Conservation (phyloP, 345 rosid genomes). For the Linum usitatissimum region DNA sequence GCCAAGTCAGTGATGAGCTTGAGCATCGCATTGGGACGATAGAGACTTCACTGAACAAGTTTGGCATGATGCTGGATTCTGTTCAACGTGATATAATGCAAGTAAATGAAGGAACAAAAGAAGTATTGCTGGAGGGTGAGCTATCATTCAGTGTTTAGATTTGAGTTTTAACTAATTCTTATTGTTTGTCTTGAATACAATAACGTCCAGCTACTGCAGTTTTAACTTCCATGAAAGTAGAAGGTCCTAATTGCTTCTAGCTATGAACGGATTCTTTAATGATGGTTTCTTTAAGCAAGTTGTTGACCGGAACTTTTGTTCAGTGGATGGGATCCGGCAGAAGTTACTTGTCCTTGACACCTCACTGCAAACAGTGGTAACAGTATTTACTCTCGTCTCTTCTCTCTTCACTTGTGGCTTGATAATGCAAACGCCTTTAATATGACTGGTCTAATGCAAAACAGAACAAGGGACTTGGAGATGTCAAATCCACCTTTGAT, state of each 20-base stretch:
- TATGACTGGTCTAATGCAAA: slow-evolving; percentile 19
- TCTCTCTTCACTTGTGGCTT: slow-evolving; percentile 9
- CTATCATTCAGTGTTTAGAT: slow-evolving; percentile 11
- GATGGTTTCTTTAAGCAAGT: neutral
- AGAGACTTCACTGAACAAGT: slow-evolving; percentile 69
- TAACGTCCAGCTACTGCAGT: neutral
- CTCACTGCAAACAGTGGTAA: slow-evolving; percentile 62
- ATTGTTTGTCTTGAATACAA: neutral
- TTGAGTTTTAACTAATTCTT: neutral
- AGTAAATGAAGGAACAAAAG: slow-evolving; percentile 67
- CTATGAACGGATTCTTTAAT: neutral
- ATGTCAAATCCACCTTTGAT: slow-evolving; percentile 41
- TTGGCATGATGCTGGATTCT: slow-evolving; percentile 70
- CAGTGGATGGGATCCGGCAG: slow-evolving; percentile 69
- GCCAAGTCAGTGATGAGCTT: slow-evolving; percentile 59
- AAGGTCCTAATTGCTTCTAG: too few species aligned
- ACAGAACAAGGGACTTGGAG: slow-evolving; percentile 63
- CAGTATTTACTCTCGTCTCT: slow-evolving; percentile 7
- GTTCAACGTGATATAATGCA: slow-evolving; percentile 79
- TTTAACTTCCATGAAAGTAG: too few species aligned
- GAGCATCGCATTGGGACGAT: slow-evolving; percentile 56
- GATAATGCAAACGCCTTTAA: slow-evolving; percentile 13
- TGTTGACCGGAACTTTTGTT: slow-evolving; percentile 17
- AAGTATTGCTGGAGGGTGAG: slow-evolving; percentile 60
- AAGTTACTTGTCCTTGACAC: slow-evolving; percentile 52